Evolutionary conservation across 192 early-diverging fungal species (phyloP).

Genomic region (Phycomyces blakesleeanus): DNA sequence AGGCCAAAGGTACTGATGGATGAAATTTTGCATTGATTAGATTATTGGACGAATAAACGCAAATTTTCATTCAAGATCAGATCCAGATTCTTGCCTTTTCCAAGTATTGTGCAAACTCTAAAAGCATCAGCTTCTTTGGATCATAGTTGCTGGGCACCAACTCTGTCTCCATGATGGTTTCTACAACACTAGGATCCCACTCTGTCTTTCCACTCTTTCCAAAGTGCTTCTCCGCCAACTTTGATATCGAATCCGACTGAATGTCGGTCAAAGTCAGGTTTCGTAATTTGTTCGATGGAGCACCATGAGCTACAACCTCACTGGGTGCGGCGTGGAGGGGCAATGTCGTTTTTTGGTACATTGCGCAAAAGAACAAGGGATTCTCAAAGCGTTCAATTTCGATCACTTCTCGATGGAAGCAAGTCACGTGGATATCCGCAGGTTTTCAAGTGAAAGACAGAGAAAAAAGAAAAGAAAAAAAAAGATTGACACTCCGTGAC

Average conservation of each 20-base stretch:
- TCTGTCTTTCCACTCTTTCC: slow-evolving; percentile 19
- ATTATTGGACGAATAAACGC: not conserved
- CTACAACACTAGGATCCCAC: slow-evolving; percentile 53
- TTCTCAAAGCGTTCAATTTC: not conserved
- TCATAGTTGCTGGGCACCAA: slow-evolving; percentile 48
- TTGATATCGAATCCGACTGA: slow-evolving; percentile 49
- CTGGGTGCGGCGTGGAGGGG: slow-evolving; percentile 41
- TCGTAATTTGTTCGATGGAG: slow-evolving; percentile 21
- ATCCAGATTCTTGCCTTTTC: slow-evolving; percentile 52
- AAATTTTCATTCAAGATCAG: not conserved
- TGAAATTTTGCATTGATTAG: slow-evolving; percentile 8
- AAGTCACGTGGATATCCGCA: not conserved
- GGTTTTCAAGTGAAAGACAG: too few relatives aligned
- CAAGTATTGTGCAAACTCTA: slow-evolving; percentile 76
- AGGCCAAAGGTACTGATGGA: slow-evolving; percentile 76
- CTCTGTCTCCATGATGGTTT: slow-evolving; percentile 59
- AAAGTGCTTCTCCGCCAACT: slow-evolving; percentile 42
- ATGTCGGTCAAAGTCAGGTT: slow-evolving; percentile 50
- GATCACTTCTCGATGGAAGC: not conserved
- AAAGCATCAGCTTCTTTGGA: slow-evolving; percentile 58
- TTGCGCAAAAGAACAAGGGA: not conserved
- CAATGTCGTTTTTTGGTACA: slow-evolving; percentile 38
- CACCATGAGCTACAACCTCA: slow-evolving; percentile 22
- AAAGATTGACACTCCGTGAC: too few relatives aligned
- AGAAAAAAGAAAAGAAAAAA: too few relatives aligned